Evolutionary conservation across 768 basidiomycete species (phyloP).

Genomic region (Daedaleopsis nitida): DNA sequence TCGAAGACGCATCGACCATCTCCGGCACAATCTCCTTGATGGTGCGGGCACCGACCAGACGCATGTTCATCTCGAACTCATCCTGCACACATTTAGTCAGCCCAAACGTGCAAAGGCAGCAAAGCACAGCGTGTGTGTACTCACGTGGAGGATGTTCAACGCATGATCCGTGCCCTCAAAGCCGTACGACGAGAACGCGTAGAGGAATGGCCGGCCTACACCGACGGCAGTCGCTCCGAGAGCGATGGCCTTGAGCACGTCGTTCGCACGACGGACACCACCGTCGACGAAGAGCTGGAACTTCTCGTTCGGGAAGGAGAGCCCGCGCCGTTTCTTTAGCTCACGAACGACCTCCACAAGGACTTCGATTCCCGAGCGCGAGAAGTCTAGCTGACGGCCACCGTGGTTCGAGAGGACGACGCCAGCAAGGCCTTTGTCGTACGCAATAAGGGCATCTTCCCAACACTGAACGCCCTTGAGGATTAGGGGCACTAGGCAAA

Average conservation of each 20-base stretch:
- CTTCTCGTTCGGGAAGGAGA: constrained; percentile 73
- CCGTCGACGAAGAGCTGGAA: constrained; percentile 93
- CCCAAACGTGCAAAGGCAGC: neutral
- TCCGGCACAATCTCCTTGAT: constrained; percentile 78
- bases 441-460: constrained; percentile 60
- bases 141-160: constrained; percentile 73
- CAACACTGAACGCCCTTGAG: constrained; percentile 68
- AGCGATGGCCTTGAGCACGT: constrained; percentile 86
- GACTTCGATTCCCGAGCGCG: constrained; percentile 47
- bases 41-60: constrained; percentile 82
- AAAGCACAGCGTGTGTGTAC: constrained; percentile 23
- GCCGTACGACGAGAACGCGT: constrained; percentile 89
- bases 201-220: constrained; percentile 84
- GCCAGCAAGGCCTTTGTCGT: constrained; percentile 45
- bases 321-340: constrained; percentile 63
- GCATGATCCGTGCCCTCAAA: constrained; percentile 84
- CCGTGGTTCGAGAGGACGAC: constrained; percentile 64
- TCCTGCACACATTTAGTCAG: constrained; percentile 51
- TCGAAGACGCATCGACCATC: constrained; percentile 86
- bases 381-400: constrained; percentile 56
- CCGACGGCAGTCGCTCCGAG: constrained; percentile 93
- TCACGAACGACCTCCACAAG: constrained; percentile 67
- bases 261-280: constrained; percentile 90
- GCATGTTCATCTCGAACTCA: constrained; percentile 98
- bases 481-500: constrained; percentile 51